A percentile compares a stretch with the other conserved stretches of the same genome.
Conservation (phyloP, 2,329 filamentous ascomycete species). For the Fusarium virguliforme region DNA sequence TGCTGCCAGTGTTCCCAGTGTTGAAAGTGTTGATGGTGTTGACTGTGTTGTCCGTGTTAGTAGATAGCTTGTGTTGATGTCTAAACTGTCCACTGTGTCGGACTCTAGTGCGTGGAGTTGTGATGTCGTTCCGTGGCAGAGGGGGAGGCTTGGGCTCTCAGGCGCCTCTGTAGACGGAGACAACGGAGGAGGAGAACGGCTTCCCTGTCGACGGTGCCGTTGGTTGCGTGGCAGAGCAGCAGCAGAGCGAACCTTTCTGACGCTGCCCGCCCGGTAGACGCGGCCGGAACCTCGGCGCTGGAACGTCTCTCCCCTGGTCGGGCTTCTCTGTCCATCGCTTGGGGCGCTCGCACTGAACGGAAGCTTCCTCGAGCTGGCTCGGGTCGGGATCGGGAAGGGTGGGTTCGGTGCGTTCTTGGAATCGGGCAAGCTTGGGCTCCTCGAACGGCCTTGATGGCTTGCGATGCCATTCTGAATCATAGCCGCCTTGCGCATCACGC, state of each 20-base stretch:
- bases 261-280: constrained; percentile 72
- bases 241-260: constrained; percentile 89
- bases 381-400: constrained; percentile 91
- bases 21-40: constrained; percentile 63
- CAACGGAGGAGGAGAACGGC: constrained; percentile 76
- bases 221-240: constrained; percentile 76
- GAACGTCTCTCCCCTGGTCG: constrained; percentile 74
- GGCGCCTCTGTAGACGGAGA: constrained; percentile 78
- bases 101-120: constrained; percentile 69
- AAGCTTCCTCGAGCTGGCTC: constrained; percentile 87
- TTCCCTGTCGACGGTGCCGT: constrained; percentile 66
- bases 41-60: constrained; percentile 70
- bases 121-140: constrained; percentile 81
- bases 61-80: constrained; percentile 73
- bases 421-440: constrained; percentile 77
- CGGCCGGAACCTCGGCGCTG: constrained; percentile 67
- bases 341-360: constrained; percentile 75
- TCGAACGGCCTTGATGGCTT: constrained; percentile 75
- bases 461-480: constrained; percentile 86
- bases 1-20: constrained; percentile 68
- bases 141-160: constrained; percentile 82
- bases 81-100: constrained; percentile 61
- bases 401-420: constrained; percentile 80
- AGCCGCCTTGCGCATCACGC: constrained; percentile 82
- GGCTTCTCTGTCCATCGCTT: constrained; percentile 83